Percentiles rank a stretch among this genome's conserved stretches.
Conservation (phyloP, 2,329 filamentous ascomycete species). For the Biscogniauxia sp. region DNA sequence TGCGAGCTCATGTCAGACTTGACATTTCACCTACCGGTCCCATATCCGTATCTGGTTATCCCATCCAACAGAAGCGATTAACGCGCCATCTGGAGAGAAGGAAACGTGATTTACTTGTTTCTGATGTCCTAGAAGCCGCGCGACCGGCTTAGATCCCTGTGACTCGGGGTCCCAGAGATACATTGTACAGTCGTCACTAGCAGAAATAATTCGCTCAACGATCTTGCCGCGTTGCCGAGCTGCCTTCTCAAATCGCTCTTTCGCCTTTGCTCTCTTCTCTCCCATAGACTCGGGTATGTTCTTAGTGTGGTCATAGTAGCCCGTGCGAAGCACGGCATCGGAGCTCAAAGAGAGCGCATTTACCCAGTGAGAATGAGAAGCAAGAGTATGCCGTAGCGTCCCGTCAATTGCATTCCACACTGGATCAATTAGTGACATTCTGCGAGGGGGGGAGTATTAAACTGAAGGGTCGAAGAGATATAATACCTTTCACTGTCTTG, state of each 20-base stretch:
- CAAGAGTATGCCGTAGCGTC: conserved; percentile 74
- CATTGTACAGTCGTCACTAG: conserved; percentile 94
- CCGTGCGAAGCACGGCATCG: conserved; percentile 83
- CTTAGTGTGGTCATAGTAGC: conserved; percentile 79
- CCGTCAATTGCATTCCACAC: conserved; percentile 84
- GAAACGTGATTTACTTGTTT: conserved; percentile 96
- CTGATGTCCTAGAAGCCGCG: conserved; percentile 88
- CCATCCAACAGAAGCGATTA: conserved; percentile 86
- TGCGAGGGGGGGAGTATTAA: not conserved
- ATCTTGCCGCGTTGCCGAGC: conserved; percentile 73
- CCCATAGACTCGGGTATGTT: conserved; percentile 65
- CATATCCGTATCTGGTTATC: conserved; percentile 96
- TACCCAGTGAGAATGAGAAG: conserved; percentile 87
- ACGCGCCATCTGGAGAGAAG: conserved; percentile 84
- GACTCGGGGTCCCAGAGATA: conserved; percentile 86
- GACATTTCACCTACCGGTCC: conserved; percentile 56
- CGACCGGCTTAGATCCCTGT: conserved; percentile 75
- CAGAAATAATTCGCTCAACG: conserved; percentile 82
- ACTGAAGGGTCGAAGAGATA: not conserved
- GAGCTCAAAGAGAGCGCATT: conserved; percentile 94
- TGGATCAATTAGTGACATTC: conserved; percentile 41
- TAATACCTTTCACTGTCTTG: conserved; percentile 63
- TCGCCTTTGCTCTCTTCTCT: conserved; percentile 71
- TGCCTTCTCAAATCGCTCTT: conserved; percentile 80
- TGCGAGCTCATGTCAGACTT: not conserved